Evolutionary conservation across 2,329 filamentous ascomycete genomes (phyloP), one percentile per base, ranked within the genome.

Genomic region (Cladosporium halotolerans): DNA sequence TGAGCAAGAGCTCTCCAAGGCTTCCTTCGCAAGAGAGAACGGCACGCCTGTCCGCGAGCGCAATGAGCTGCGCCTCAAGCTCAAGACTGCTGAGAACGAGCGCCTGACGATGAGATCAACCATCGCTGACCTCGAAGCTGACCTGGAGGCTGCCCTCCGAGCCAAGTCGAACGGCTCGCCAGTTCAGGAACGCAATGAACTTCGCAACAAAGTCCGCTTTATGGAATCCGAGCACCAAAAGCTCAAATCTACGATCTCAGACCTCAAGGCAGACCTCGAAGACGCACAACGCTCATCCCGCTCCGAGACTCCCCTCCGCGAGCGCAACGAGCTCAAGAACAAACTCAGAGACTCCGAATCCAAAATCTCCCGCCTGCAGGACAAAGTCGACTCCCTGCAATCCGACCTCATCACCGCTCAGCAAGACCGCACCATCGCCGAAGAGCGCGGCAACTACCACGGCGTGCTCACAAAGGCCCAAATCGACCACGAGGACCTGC

Each of bases 381-480:
- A 68, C 5, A 79, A 78, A 40, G 73, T 86, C 19, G 72, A 76
- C 23, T 80, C 81, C 55, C 69, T 80, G 3, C 80, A 83, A 45
- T 59, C 80, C 52, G 76, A 82, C 4, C 74, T 86, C 3, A 76
- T 80, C 18, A 76, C 79, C 48, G 77, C 78, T 0, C 74, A 79
- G 52, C 73, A 72, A 73, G 52, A 76, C 76, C 65, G 72, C 14
- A 74, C 78, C 33, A 72, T 73, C 9, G 71, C 72, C 45, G 78
- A 79, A 52, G 80, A 83, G 63, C 77, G 80, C 41, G 74, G 77
- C 39, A 80, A 84, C 55, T 70, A 88, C 16, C 80, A 83, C 58
- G 73, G 77, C 49, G 76, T 81, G 68, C 73, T 84, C 23, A 82
- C 81, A 56, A 78, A 81, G 62, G 79, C 79, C 16, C 83, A 86